Conservation (phyloP, 2,329 filamentous ascomycete species). For the Ophiostoma tasmaniense region DNA sequence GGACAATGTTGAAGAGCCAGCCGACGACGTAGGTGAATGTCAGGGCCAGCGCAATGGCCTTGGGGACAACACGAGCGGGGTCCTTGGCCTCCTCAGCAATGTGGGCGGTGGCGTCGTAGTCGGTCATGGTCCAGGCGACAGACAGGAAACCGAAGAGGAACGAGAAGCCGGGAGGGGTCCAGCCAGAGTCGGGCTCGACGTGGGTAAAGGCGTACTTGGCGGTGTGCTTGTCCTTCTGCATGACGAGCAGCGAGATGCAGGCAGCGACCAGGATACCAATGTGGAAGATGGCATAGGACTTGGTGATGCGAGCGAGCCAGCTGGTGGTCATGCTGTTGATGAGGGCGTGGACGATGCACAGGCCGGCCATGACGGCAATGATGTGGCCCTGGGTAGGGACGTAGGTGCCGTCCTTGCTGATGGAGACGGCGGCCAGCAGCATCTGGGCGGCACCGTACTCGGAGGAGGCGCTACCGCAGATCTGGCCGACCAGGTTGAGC, state of each 20-base stretch:
- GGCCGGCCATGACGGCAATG: conserved; percentile 47
- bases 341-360: conserved; percentile 42
- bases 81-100: conserved; percentile 41
- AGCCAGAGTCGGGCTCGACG: conserved; percentile 43
- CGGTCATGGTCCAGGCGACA: conserved; percentile 54
- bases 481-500: conserved; percentile 44
- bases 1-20: conserved; percentile 50
- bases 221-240: conserved; percentile 42
- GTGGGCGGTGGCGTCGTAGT: conserved; percentile 28
- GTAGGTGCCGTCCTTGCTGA: conserved; percentile 40
- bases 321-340: conserved; percentile 49
- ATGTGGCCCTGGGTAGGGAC: conserved; percentile 37
- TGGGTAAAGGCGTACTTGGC: conserved; percentile 48
- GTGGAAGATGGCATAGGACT: conserved; percentile 50
- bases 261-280: conserved; percentile 43
- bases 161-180: conserved; percentile 45
- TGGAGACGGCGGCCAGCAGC: conserved; percentile 47
- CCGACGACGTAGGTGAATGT: conserved; percentile 47
- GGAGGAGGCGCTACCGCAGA: conserved; percentile 46
- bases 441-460: conserved; percentile 50
- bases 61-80: conserved; percentile 34
- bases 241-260: conserved; percentile 42
- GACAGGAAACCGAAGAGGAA: conserved; percentile 54
- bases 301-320: conserved; percentile 51
- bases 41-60: conserved; percentile 47